Evolutionary conservation across 495 filamentous ascomycete species (phyloP), one percentile per base, ranked within the genome.

Genomic region (Mytilinidion resinicola): DNA sequence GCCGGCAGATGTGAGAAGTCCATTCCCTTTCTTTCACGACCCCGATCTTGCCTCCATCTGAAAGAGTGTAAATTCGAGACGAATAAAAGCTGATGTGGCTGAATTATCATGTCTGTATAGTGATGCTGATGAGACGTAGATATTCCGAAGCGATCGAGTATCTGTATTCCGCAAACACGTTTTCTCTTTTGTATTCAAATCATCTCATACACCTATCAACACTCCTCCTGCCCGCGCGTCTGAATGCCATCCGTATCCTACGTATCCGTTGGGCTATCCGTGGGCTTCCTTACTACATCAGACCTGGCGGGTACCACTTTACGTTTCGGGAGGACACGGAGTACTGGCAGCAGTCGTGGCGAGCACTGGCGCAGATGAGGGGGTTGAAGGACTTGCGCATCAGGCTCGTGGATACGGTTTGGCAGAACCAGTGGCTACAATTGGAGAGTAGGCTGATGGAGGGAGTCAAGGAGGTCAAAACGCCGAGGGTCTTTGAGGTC

Each of bases 141-240:
- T 66, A 62, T 48, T 44, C 59, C 19, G 63, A 66, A 52, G 51
- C 63, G 1, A 56, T 66, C 11, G 33, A 44, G 1, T 38, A 19
- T 30, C 56, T 66, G 51, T 66, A 66, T 47, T 50, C 37, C 5
- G 35, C 55, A 9, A 51, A 62, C 36, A 62, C 59, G 12, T 66
- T 66, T 46, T 62, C 63, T 6, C 52, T 66, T n/a, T 48, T 66
- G 1, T 56, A 66, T 20, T 1, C 35, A 9, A 59, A 55, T 7
- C 63, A 66, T 49, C 63, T 66, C 44, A 51, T 66, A 1, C 53
- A 62, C 59, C 63, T 66, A 30, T 54, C 63, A 30, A 37, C 44
- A 9, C 51, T 38, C 20, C 34, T 66, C 30, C 59, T 59, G 0
- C n/a, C 51, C n/a, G 51, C 55, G 1, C 54, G 56, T 12, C 37